phyloP scores from a whole-genome alignment of 2,329 filamentous ascomycete genomes.

The Aspergillus floridensis region DNA sequence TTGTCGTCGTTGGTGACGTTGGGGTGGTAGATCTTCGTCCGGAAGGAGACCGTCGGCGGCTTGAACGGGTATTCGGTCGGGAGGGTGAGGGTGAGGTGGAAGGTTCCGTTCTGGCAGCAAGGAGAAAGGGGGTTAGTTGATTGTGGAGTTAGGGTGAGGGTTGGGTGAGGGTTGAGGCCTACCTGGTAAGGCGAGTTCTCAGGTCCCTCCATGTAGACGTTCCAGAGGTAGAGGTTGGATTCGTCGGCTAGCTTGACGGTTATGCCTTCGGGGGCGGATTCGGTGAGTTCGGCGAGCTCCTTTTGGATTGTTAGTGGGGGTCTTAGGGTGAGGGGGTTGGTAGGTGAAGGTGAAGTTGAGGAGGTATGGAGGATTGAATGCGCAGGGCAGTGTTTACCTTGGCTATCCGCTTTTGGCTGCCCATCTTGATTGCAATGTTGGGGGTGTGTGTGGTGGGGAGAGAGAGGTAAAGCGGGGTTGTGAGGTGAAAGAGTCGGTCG shows the following conservation, averaged over 20 bases:
- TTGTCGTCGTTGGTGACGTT: constrained; percentile 86
- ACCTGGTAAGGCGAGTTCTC: constrained; percentile 64
- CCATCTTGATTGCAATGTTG: constrained; percentile 29
- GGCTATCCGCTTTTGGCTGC: constrained; percentile 48
- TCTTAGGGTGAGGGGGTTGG: background rate
- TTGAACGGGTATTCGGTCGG: constrained; percentile 88
- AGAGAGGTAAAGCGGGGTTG: background rate
- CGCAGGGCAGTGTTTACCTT: constrained; percentile 33
- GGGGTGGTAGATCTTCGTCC: constrained; percentile 91
- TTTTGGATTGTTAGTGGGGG: constrained; percentile 26
- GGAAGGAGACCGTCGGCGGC: constrained; percentile 73
- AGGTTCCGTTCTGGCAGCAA: constrained; percentile 61
- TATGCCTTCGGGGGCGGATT: constrained; percentile 57
- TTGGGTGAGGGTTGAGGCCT: constrained; percentile 26
- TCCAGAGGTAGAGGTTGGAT: constrained; percentile 66
- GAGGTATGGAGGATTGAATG: too few relatives aligned
- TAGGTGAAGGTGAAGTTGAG: too few relatives aligned
- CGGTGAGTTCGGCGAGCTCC: constrained; percentile 61
- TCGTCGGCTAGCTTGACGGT: constrained; percentile 59
- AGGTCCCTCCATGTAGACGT: constrained; percentile 65
- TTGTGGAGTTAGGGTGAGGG: too few relatives aligned
- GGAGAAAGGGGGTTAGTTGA: too few relatives aligned
- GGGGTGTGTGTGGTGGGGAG: background rate
- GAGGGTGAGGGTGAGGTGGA: constrained; percentile 69
- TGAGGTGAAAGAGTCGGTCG: background rate